phyloP scores from a whole-genome alignment of 2,329 filamentous ascomycete genomes.

The Fusarium bulbicola region DNA sequence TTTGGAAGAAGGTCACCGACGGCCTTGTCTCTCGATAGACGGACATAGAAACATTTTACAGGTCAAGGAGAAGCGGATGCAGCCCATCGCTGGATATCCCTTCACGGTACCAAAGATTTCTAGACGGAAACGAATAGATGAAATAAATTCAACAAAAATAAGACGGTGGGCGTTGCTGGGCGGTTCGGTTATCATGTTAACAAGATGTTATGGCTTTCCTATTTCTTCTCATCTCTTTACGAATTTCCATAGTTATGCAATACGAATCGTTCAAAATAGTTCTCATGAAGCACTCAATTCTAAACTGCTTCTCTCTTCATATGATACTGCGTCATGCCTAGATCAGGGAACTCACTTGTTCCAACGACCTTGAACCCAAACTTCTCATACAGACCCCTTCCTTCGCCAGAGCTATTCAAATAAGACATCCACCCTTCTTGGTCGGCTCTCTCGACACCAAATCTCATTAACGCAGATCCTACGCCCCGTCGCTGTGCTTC shows the following conservation, averaged over 20 bases:
- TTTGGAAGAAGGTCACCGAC: slow-evolving; percentile 48
- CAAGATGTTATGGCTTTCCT: slow-evolving; percentile 26
- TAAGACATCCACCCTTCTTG: slow-evolving; percentile 42
- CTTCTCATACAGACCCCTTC: slow-evolving; percentile 42
- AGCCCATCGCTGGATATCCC: neutral
- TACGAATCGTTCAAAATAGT: slow-evolving; percentile 11
- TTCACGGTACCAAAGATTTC: neutral
- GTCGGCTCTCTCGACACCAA: slow-evolving; percentile 45
- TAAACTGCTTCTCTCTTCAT: slow-evolving; percentile 42
- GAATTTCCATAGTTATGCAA: slow-evolving; percentile 27
- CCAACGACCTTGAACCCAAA: slow-evolving; percentile 43
- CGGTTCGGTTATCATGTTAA: slow-evolving; percentile 18
- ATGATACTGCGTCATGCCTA: slow-evolving; percentile 40
- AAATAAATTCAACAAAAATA: slow-evolving; percentile 15
- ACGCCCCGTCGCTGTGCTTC: slow-evolving; percentile 46
- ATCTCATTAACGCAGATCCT: slow-evolving; percentile 46
- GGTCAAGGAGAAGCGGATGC: slow-evolving; percentile 1
- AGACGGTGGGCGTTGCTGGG: slow-evolving; percentile 35
- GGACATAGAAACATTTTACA: neutral
- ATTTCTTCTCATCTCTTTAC: slow-evolving; percentile 25
- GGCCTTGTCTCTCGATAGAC: slow-evolving; percentile 38
- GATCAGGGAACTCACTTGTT: slow-evolving; percentile 30
- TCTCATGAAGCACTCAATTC: neutral
- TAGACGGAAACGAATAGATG: slow-evolving; percentile 29
- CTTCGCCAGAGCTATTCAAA: slow-evolving; percentile 42